Evolutionary conservation across 2,329 filamentous ascomycete genomes (phyloP), one percentile per base, ranked within the genome.

Genomic region (Monosporascus sp.): DNA sequence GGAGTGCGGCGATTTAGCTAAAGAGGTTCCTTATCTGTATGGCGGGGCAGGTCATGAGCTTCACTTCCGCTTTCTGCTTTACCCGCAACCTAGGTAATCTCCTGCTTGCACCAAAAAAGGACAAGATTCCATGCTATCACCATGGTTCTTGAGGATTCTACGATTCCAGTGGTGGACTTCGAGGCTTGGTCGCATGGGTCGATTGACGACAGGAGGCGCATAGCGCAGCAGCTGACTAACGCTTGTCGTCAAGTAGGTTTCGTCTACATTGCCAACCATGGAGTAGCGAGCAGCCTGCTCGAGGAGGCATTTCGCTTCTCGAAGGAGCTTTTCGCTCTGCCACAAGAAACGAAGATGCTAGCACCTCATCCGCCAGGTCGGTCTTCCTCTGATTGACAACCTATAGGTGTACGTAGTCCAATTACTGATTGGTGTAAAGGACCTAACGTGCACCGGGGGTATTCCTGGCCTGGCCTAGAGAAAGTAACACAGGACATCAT

Each of bases 381-480:
- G 55, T 54, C 26, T 37, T n/a, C 1, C 14, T 37, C 31, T 6
- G 20, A 36, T 11, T 19, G 19, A 37, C 5, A 40, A n/a, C 17
- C 11, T 22, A 16, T 3, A 48, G 47, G n/a, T 43, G 11, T 43
- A 14, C 41, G 9, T 37, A 37, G 16, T 20, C 7, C 37, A 44
- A 16, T 53, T 24, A 46, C 51, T 51, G 26, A 47, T 36, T 43
- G n/a, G 34, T 40, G 20, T 49, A 5, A 16, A 63, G 78, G 77
- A 8, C 75, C 73, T 55, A 69, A 66, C 9, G 71, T 79, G 2
- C 77, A 82, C 61, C 72, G 79, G 48, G 80, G 80, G n/a, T 82
- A 82, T 59, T 81, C 77, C 1, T 78, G 76, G 71, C 77, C 77
- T 0, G 79, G 79, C 0, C 59, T 79, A 49, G 79, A 82, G 64